Evolutionary conservation across 257 asterid species (phyloP), one percentile per base, ranked within the genome.

Genomic region (Cynanchum wilfordii): DNA sequence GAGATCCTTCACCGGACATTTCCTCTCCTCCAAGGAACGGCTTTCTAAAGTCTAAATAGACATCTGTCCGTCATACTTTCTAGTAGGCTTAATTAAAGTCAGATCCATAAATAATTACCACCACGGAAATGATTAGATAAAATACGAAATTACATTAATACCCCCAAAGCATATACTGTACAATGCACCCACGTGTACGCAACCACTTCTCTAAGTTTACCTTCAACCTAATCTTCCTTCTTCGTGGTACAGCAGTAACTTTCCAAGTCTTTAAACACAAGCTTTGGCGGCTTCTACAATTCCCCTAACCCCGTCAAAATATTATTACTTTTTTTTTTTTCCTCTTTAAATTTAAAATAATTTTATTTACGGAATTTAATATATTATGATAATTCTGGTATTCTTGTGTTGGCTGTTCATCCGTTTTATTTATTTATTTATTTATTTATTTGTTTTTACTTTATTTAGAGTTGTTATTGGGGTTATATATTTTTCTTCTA

Each of bases 371-470:
- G 19, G 16, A 15, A 51, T 16, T 51, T 17, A 51, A 51, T 51
- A 50, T 49, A 49, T 10, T 49, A 77, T 71, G 22, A 76, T 67
- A 77, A 58, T 70, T 70, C 78, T 68, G 76, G 47, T 72, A 38
- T 74, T 74, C 75, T 58, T 77, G 70, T 74, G 67, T 75, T 82
- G 76, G 86, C 84, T 79, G 89, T 81, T 87, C 89, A 78, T 82
- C 68, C 82, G 75, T 72, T 79, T 77, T 30, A 74, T 82, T 78
- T 75, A 22, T 64, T 33, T 63, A 29, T 33, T 73, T 29, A 51
- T 49, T 73, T 29, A 62, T 15, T 49, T 49, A 10, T 49, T 69
- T 52, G 27, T 72, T 72, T 76, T 71, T 71, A 73, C 45, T 70
- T 47, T 38, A 13, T 66, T 16, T 58, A 11, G 38, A 5, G 62